Base-by-base conservation (phyloP, 306 rosid species). In the Corylus americana region DNA sequence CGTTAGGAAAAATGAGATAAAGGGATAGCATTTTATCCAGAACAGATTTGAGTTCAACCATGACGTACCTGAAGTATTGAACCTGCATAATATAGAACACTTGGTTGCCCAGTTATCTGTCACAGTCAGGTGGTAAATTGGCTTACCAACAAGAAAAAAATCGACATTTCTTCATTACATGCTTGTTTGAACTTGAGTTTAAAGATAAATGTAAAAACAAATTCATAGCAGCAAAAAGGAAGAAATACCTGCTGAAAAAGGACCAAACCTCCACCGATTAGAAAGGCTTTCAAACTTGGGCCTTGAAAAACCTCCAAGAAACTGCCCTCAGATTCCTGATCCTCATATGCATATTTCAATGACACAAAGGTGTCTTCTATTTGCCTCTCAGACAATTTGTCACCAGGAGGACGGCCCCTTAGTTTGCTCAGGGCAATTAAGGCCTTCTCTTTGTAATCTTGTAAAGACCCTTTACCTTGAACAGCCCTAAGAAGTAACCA, bases 31-130 rank as follows among this genome's bases (percentile, higher is more conserved):
- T 70, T 59, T 69, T 63, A 49, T 7, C 29, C 70, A 29, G 22
- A 48, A 57, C 58, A 68, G 71, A 83, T 73, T 72, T 76, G 74
- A 66, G 22, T 67, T 44, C 64, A 77, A 75, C 17, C 70, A 84
- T 80, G 27, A 77, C 63, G 76, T 83, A 95, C 98, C 98, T 95
- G 98, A 74, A 95, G 97, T 81, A 95, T 95, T 31, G 92, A 76
- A 67, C 98, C 98, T 3, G 98, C 98, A 78, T 95, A 95, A 83
- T 95, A 95, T 69, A 95, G 83, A 74, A 95, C 98, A 88, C 98
- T 95, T 51, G 98, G 98, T 77, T 95, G 98, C 74, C 98, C 98
- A 67, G 98, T 95, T 86, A 95, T 95, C 98, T 95, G 91, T 81
- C 76, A 85, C 59, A 77, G 79, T 77, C 82, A 85, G 50, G 80